Percentiles rank a stretch among this genome's conserved stretches.
Conservation (phyloP, 371 early-diverging fungal genomes). For the Rhizopus arrhizus region DNA sequence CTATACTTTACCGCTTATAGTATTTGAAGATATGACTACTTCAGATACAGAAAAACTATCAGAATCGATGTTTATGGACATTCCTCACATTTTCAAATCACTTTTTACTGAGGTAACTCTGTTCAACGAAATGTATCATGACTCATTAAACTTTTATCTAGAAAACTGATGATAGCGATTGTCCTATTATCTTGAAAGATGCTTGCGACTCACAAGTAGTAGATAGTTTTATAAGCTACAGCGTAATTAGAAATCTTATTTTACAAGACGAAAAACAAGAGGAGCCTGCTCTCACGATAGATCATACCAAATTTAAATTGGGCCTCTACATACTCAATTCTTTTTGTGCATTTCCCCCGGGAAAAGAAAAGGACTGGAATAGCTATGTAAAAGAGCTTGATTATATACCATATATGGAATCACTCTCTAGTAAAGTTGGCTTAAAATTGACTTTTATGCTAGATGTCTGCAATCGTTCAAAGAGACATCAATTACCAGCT, state of each 20-base stretch:
- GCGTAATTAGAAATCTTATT: neutral
- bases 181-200: neutral
- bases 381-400: neutral
- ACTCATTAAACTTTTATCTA: conserved; percentile 1
- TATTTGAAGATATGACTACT: conserved; percentile 7
- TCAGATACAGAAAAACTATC: neutral
- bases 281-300: neutral
- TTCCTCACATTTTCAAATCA: neutral
- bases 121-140: neutral
- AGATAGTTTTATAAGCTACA: neutral
- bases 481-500: neutral
- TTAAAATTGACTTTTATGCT: neutral
- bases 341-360: conserved; percentile 3
- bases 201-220: neutral
- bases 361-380: conserved; percentile 4
- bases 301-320: neutral
- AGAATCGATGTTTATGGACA: conserved; percentile 3
- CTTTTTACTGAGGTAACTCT: neutral
- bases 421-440: neutral
- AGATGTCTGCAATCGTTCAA: neutral
- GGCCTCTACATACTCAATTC: conserved; percentile 3
- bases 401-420: neutral
- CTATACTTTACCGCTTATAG: conserved; percentile 7
- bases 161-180: neutral
- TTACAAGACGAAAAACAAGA: neutral